A percentile compares a stretch with the other conserved stretches of the same genome.
Evolutionary conservation across 169 alveolate genomes (phyloP).

Genomic region (Cystoisospora suis): DNA sequence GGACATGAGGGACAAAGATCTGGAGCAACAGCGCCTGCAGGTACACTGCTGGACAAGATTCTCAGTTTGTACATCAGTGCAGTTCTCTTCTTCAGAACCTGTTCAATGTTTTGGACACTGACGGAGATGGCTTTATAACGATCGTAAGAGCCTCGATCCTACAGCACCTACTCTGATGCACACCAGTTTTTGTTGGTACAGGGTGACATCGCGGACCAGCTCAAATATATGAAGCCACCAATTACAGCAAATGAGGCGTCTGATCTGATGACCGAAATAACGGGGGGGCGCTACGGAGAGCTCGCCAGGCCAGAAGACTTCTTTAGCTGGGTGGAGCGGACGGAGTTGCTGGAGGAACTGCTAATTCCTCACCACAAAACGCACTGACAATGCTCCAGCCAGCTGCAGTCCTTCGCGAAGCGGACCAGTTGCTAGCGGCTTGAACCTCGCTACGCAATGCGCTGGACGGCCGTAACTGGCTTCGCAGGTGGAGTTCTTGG

Average conservation of each 20-base stretch:
- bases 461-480: too few relatives aligned
- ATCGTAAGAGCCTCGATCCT: conserved; percentile 17
- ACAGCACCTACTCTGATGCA: not conserved
- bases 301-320: conserved; percentile 32
- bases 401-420: too few relatives aligned
- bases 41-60: not conserved
- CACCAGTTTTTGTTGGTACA: not conserved
- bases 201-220: conserved; percentile 50
- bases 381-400: too few relatives aligned
- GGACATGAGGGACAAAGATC: conserved; percentile 6
- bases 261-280: conserved; percentile 46
- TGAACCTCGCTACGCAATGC: too few relatives aligned
- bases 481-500: too few relatives aligned
- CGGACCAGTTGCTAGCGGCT: too few relatives aligned
- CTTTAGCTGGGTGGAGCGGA: conserved; percentile 41
- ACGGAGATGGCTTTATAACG: conserved; percentile 59
- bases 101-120: conserved; percentile 47
- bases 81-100: conserved; percentile 4
- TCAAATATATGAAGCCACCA: conserved; percentile 41
- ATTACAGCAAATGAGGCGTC: conserved; percentile 40
- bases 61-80: not conserved
- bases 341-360: too few relatives aligned
- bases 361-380: too few relatives aligned
- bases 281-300: conserved; percentile 61
- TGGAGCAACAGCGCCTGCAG: conserved; percentile 4